Evolutionary conservation across 345 rosid genomes (phyloP), one percentile per base, ranked within the genome.

Genomic region (Eucalyptus sp.): DNA sequence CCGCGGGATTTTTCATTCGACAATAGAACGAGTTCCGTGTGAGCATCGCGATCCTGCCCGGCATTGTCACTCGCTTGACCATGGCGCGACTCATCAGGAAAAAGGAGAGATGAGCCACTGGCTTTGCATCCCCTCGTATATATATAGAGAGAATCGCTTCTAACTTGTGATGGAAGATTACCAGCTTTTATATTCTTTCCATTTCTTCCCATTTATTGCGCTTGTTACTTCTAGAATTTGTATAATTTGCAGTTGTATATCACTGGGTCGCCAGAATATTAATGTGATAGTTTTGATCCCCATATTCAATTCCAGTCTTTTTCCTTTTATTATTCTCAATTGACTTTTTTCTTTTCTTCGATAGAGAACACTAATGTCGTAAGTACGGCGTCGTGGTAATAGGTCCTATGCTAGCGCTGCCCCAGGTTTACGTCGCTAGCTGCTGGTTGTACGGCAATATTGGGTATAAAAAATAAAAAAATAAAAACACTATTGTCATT

Each of bases 1-100:
- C 88, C 56, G 37, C 81, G 18, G 80, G 89, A 88, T 29, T 76
- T 90, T 86, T 88, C 89, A 12, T 90, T 90, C 50, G 89, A 86
- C 31, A 88, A 84, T 29, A 46, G 89, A 68, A 27, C 87, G 8
- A 41, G 85, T 48, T 13, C 76, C 13, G n/a, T 2, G 50, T 87
- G 80, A 87, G 64, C 18, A 13, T 18, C 81, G 81, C 44, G 81
- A 71, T 71, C 25, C 10, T 10, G 58, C 81, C 43, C 81, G 13
- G 48, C 84, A 76, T 22, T 2, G 48, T 76, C 24, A 13, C 48
- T 76, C 3, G 76, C 76, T 64, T 6, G 48, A 76, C 83, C 24
- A 41, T 43, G 84, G 48, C 43, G 83, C 29, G 83, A 41, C 6
- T 76, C 84, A 76, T 41, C 43, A 41, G 84, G 48, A 11, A 11